Evolutionary conservation across 371 early-diverging fungal genomes (phyloP).

Genomic region (Rhizopus arrhizus): DNA sequence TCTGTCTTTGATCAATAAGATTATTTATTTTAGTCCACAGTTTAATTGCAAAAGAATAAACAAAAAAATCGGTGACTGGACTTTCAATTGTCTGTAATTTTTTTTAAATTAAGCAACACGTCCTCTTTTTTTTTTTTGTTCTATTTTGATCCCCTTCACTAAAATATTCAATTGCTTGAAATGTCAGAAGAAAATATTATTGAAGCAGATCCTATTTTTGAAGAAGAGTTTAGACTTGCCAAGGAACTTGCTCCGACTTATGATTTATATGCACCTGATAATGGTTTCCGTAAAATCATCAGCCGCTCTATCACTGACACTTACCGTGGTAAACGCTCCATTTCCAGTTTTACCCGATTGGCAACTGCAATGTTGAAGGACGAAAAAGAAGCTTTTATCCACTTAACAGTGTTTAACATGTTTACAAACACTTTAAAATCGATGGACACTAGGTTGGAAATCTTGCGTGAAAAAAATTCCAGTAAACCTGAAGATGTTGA

Average conservation of each 20-base stretch:
- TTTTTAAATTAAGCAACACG: too few relatives aligned
- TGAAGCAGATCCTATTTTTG: conserved; percentile 4
- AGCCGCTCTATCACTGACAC: conserved; percentile 26
- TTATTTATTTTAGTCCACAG: too few relatives aligned
- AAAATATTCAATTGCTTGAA: conserved; percentile 2
- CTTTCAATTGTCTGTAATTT: too few relatives aligned
- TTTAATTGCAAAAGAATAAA: too few relatives aligned
- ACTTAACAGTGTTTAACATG: conserved; percentile 25
- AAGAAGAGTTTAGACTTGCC: conserved; percentile 6
- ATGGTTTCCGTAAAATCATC: conserved; percentile 26
- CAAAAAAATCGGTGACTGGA: too few relatives aligned
- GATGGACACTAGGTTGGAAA: conserved; percentile 34
- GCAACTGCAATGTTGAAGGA: conserved; percentile 33
- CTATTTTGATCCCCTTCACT: conserved; percentile 3
- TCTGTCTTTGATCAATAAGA: too few relatives aligned
- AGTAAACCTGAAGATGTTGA: conserved; percentile 12
- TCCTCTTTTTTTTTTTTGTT: too few relatives aligned
- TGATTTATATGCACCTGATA: neutral
- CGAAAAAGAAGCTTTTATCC: conserved; percentile 25
- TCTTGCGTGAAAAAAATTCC: conserved; percentile 30
- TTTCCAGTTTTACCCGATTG: conserved; percentile 33
- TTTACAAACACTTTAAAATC: conserved; percentile 43
- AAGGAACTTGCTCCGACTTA: neutral
- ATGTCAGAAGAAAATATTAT: neutral
- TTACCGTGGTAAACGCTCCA: conserved; percentile 30